Conservation (phyloP, 805 yeast genomes). For the Kurtzmaniella cleridarum region DNA sequence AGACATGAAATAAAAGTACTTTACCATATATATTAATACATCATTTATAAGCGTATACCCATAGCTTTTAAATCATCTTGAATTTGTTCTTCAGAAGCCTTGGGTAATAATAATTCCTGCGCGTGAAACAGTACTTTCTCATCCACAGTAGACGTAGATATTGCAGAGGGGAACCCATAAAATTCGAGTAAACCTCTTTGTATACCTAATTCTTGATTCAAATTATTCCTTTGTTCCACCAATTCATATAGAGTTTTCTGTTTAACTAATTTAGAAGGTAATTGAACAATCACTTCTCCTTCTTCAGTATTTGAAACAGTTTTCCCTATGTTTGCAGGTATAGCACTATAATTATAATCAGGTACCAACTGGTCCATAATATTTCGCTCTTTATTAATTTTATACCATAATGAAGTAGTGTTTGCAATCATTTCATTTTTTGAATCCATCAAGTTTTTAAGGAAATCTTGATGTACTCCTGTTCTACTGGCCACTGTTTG, state of each 20-base stretch:
- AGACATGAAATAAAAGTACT: too few species aligned
- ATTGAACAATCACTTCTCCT: conserved; percentile 8
- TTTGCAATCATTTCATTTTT: conserved; percentile 60
- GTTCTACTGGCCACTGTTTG: conserved; percentile 79
- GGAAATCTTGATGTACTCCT: conserved; percentile 77
- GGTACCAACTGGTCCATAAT: conserved; percentile 65
- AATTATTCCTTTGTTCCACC: conserved; percentile 61
- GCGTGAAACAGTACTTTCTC: conserved; percentile 7
- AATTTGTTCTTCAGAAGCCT: conserved; percentile 68
- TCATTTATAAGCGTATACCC: conserved; percentile 35
- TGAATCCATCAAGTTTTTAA: conserved; percentile 60
- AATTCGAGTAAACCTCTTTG: conserved; percentile 62
- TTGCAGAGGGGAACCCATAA: conserved; percentile 78
- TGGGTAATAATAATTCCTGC: conserved; percentile 40
- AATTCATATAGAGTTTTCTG: conserved; percentile 36
- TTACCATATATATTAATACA: too few species aligned
- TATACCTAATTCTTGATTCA: conserved; percentile 64
- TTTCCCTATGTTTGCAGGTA: conserved; percentile 23
- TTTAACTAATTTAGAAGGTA: conserved; percentile 29
- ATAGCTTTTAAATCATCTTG: conserved; percentile 65
- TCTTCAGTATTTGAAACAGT: conserved; percentile 1
- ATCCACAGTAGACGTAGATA: conserved; percentile 37
- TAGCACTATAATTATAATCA: conserved; percentile 43
- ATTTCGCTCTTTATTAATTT: conserved; percentile 82
- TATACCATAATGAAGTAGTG: conserved; percentile 87